Evolutionary conservation across 352 stramenopile genomes (phyloP).

Genomic region (Globisporangium mamillatum): DNA sequence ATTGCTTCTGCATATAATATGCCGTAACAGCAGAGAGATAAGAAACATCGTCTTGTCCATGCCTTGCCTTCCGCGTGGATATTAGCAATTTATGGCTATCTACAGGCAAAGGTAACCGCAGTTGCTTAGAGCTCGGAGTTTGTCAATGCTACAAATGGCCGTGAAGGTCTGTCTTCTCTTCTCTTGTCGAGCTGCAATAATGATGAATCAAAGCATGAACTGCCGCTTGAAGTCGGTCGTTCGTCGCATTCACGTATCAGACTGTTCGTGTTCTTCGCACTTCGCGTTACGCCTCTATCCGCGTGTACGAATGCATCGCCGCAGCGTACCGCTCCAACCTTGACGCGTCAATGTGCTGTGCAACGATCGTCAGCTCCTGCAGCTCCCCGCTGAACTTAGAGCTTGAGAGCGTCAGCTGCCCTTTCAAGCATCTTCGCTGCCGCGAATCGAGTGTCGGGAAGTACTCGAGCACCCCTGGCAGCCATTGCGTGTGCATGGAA

Average conservation of each 20-base stretch:
- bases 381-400: constrained; percentile 26
- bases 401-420: constrained; percentile 31
- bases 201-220: background rate
- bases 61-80: too few species aligned
- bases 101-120: too few species aligned
- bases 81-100: too few species aligned
- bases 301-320: constrained; percentile 42
- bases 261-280: background rate
- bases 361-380: constrained; percentile 37
- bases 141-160: too few species aligned
- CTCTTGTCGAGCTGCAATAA: too few species aligned
- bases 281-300: constrained; percentile 9
- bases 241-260: background rate
- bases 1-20: too few species aligned
- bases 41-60: too few species aligned
- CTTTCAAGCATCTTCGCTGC: constrained; percentile 44
- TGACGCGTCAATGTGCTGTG: constrained; percentile 31
- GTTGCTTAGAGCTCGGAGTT: too few species aligned
- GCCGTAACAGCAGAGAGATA: too few species aligned
- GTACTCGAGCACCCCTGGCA: constrained; percentile 47
- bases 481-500: constrained; percentile 38
- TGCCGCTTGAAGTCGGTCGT: background rate
- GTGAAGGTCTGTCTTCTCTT: too few species aligned
- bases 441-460: constrained; percentile 38
- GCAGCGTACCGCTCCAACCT: constrained; percentile 50